These are phyloP conservation scores for Acanthamoeba healyi DNA, from an alignment of 208 protist genomes.

Conservation along the genomic window DNA sequence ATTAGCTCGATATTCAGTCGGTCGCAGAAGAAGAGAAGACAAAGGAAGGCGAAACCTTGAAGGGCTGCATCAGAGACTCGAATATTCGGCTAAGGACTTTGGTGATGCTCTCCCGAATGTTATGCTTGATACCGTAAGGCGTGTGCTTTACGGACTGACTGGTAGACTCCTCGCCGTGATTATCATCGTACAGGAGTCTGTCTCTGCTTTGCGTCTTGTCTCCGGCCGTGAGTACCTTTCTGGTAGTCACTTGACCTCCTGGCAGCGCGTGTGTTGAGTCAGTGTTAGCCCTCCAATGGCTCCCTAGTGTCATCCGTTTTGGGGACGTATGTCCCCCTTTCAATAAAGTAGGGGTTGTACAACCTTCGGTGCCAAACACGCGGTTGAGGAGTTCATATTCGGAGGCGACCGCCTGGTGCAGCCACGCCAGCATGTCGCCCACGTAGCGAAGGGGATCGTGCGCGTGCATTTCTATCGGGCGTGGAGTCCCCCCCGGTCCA, in stretches of 20 bases:
- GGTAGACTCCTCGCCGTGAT: too few relatives aligned
- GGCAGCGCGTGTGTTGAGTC: too few relatives aligned
- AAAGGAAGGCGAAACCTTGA: slow-evolving; percentile 22
- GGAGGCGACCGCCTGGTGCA: slow-evolving; percentile 83
- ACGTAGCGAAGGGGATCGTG: slow-evolving; percentile 89
- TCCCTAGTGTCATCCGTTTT: too few relatives aligned
- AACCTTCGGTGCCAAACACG: slow-evolving; percentile 23
- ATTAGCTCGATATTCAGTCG: neutral
- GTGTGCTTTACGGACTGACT: neutral
- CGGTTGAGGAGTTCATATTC: slow-evolving; percentile 53
- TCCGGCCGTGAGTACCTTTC: neutral
- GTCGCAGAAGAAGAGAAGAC: neutral
- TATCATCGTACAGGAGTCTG: too few relatives aligned
- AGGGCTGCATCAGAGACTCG: slow-evolving; percentile 76
- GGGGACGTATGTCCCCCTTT: too few relatives aligned
- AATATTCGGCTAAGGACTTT: slow-evolving; percentile 78
- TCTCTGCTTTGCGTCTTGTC: too few relatives aligned
- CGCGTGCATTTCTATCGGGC: slow-evolving; percentile 89
- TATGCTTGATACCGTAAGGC: neutral
- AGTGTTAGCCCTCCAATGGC: too few relatives aligned
- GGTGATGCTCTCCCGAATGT: neutral
- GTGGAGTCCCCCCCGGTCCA: slow-evolving; percentile 82
- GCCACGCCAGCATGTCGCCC: slow-evolving; percentile 90
- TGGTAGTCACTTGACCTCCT: neutral
- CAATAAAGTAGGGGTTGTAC: neutral